Base-by-base conservation (phyloP, 129 eudicot genomes). In the Kitagawia praeruptora region DNA sequence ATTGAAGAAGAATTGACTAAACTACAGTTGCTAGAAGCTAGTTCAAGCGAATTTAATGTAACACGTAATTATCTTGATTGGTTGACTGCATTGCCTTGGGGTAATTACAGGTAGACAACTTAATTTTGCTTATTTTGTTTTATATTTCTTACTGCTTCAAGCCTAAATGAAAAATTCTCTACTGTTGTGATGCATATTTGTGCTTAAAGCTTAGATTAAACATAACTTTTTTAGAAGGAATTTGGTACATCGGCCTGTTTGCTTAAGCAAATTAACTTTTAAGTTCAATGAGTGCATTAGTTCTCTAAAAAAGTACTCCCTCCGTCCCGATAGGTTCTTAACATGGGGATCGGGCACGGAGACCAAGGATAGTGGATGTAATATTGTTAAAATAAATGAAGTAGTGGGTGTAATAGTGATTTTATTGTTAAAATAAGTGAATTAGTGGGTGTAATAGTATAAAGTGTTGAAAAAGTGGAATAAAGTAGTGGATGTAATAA, bases 21-120 rank as follows among this genome's bases (percentile, higher is more conserved):
- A 75, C 87, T 96, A 76, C 98, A 92, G 78, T 84, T 96, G 58
- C 81, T 96, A 67, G 99, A 96, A 85, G 99, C 98, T 66, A 96
- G 99, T 85, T 96, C 99, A 75, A 96, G 99, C 82, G 99, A 96
- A 80, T 96, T 96, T 31, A 96, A 96, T 84, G 99, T 96, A 28
- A 96, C 99, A 21, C 94, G 97, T 40, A 96, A 96, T 78, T 96
- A 96, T 87, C 96, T 96, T 79, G 99, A 96, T 79, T 96, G 99
- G 99, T 84, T 96, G 89, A 96, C 99, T 81, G 99, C 98, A 27
- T 89, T 96, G 83, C 99, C 99, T 72, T 96, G 97, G 97, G 97
- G 98, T 75, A 91, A 87, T 80, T 96, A 89, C 88, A 92, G 99
- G 99, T 96, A 78, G 73, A 85, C 64, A 41, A n/a, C 40, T 63